Evolutionary conservation across 2,329 filamentous ascomycete genomes (phyloP).

Genomic region (Ascochyta lentis): DNA sequence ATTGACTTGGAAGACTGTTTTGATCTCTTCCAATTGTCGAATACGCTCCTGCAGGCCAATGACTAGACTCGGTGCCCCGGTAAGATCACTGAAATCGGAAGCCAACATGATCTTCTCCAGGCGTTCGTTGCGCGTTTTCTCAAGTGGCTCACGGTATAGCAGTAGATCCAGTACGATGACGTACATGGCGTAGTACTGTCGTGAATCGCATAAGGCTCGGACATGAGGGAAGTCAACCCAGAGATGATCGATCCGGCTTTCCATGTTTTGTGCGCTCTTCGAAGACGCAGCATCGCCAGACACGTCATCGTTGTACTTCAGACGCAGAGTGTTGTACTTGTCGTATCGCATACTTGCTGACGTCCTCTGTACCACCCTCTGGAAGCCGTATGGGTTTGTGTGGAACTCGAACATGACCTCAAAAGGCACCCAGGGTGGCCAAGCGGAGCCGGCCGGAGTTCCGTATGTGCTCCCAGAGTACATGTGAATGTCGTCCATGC

Average conservation of each 20-base stretch:
- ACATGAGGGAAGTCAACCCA: constrained; percentile 97
- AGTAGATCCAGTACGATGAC: constrained; percentile 96
- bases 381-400: constrained; percentile 95
- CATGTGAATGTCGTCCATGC: constrained; percentile 82
- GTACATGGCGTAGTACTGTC: constrained; percentile 97
- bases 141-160: constrained; percentile 92
- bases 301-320: constrained; percentile 97
- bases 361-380: constrained; percentile 94
- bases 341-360: constrained; percentile 94
- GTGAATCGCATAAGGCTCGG: constrained; percentile 93
- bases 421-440: constrained; percentile 98
- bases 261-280: constrained; percentile 60
- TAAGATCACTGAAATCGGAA: constrained; percentile 96
- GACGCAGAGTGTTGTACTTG: constrained; percentile 94
- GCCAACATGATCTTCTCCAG: constrained; percentile 99
- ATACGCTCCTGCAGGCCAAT: constrained; percentile 90
- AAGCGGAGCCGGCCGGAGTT: constrained; percentile 80
- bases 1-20: constrained; percentile 93
- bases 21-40: constrained; percentile 93
- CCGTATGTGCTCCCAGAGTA: constrained; percentile 96
- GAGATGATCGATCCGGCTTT: constrained; percentile 91
- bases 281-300: constrained; percentile 63
- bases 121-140: constrained; percentile 95
- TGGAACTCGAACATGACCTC: constrained; percentile 99
- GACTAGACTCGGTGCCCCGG: constrained; percentile 92